phyloP scores from a whole-genome alignment of 2,329 filamentous ascomycete species.

The Emergomyces pasteurianus region DNA sequence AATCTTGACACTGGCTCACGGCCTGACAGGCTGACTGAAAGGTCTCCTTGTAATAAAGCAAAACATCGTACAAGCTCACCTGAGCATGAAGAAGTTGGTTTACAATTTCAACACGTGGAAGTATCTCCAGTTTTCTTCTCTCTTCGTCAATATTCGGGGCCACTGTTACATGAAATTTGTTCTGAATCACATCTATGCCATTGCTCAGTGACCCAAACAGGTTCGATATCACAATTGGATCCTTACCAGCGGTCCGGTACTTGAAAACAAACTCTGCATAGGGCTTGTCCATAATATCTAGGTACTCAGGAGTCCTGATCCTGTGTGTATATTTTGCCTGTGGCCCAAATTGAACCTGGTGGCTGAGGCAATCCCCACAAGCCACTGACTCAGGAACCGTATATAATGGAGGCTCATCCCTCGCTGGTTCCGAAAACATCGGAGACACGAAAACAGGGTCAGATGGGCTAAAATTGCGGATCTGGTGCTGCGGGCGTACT shows the following conservation, averaged over 20 bases:
- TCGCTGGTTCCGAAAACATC: conserved; percentile 2
- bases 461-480: neutral
- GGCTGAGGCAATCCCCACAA: conserved; percentile 10
- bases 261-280: conserved; percentile 25
- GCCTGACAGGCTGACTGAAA: neutral
- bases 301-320: conserved; percentile 17
- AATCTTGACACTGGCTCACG: too few species aligned
- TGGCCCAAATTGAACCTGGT: conserved; percentile 21
- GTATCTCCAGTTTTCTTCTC: conserved; percentile 11
- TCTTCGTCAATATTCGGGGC: conserved; percentile 11
- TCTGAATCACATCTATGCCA: conserved; percentile 10
- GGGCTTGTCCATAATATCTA: conserved; percentile 20
- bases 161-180: conserved; percentile 8
- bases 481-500: neutral
- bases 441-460: conserved; percentile 7
- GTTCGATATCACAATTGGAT: neutral
- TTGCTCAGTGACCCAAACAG: neutral
- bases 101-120: conserved; percentile 11
- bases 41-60: neutral
- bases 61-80: conserved; percentile 4
- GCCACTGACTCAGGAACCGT: conserved; percentile 12
- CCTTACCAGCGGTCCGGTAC: conserved; percentile 16
- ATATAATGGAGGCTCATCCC: conserved; percentile 12
- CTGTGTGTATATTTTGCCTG: conserved; percentile 20
- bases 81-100: conserved; percentile 14